A percentile compares a stretch with the other conserved stretches of the same genome.
Evolutionary conservation across 257 asterid species (phyloP).

Genomic region (Lavandula angustifolia): DNA sequence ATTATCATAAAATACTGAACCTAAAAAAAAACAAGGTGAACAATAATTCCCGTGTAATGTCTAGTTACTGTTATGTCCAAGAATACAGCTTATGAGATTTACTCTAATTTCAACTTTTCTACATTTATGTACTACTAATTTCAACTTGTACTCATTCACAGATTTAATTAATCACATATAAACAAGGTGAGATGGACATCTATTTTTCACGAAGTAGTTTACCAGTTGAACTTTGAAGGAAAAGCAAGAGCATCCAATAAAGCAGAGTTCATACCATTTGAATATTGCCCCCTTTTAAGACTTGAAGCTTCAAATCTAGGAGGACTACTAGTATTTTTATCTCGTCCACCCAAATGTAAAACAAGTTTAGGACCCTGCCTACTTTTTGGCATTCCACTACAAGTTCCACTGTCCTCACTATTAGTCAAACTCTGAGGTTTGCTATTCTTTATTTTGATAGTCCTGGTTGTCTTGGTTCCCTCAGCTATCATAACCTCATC

Average conservation of each 20-base stretch:
- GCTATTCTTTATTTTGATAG: slow-evolving; percentile 59
- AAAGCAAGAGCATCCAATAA: slow-evolving; percentile 24
- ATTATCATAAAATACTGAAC: not conserved
- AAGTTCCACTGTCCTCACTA: slow-evolving; percentile 50
- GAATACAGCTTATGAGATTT: not conserved
- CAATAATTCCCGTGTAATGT: not conserved
- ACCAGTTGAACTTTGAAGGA: not conserved
- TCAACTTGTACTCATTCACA: not conserved
- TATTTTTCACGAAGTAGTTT: slow-evolving; percentile 1
- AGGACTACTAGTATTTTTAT: slow-evolving; percentile 51
- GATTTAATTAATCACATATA: not conserved
- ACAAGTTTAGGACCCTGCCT: slow-evolving; percentile 80
- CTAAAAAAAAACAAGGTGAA: not conserved
- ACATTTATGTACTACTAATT: not conserved
- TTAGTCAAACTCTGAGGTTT: slow-evolving; percentile 44
- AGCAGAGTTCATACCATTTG: slow-evolving; percentile 51
- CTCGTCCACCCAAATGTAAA: slow-evolving; percentile 79
- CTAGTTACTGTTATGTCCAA: not conserved
- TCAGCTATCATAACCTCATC: slow-evolving; percentile 50
- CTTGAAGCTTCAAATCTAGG: slow-evolving; percentile 68
- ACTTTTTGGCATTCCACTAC: slow-evolving; percentile 46
- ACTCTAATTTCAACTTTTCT: not conserved
- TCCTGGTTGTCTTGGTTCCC: slow-evolving; percentile 49
- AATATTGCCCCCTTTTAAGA: slow-evolving; percentile 54
- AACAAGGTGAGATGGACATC: no score